Conservation (phyloP, 78 protist species). For the Cavenderia fasciculata region DNA sequence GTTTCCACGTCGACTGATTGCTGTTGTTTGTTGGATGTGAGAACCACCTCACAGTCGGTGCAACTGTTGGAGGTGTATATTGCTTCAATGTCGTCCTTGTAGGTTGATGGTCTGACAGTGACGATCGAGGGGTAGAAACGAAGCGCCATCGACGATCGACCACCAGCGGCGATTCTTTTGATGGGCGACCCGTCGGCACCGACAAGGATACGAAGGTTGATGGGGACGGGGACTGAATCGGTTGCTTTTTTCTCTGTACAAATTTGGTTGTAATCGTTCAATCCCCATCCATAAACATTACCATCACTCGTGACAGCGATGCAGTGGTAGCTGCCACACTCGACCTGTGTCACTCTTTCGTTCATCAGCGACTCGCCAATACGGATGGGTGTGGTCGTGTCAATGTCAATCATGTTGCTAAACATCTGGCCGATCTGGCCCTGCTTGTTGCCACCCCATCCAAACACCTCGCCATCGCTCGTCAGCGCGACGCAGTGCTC, state of each 20-base stretch:
- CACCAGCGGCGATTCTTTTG: constrained; percentile 26
- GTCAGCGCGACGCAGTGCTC: constrained; percentile 16
- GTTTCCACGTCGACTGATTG: not conserved
- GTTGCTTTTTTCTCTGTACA: not conserved
- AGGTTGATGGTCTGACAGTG: constrained; percentile 7
- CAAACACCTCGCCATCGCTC: constrained; percentile 5
- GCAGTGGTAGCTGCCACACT: constrained; percentile 35
- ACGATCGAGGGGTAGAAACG: constrained; percentile 3
- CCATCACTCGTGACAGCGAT: constrained; percentile 9
- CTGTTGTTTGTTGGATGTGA: not conserved
- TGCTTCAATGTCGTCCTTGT: not conserved
- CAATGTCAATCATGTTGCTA: not conserved
- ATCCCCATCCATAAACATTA: constrained; percentile 35
- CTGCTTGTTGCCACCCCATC: constrained; percentile 23
- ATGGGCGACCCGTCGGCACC: not conserved
- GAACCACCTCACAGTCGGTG: not conserved
- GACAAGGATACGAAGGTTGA: not conserved
- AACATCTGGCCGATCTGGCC: constrained; percentile 40
- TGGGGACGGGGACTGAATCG: not conserved
- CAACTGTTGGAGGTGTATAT: not conserved
- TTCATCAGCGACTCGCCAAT: constrained; percentile 41
- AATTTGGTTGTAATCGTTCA: constrained; percentile 47
- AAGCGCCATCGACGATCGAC: constrained; percentile 51
- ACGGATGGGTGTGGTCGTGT: constrained; percentile 33
- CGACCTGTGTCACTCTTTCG: constrained; percentile 7